Evolutionary conservation across 2,329 filamentous ascomycete genomes (phyloP), one percentile per base, ranked within the genome.

Genomic region (Aspergillus piperis): DNA sequence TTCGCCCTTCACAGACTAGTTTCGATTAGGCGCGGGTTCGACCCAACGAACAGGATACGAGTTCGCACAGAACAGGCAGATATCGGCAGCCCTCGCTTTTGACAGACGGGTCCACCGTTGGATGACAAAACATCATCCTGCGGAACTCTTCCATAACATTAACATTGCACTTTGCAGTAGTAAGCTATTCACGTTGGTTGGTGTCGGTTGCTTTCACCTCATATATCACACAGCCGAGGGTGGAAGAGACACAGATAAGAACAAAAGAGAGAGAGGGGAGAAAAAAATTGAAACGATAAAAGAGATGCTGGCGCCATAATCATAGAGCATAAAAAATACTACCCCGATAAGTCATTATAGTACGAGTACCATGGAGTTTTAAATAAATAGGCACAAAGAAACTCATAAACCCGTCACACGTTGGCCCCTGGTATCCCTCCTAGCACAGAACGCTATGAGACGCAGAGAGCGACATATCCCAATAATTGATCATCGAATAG

Each of bases 331-430:
- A 36, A 4, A 36, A 50, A 50, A 6, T 6, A 44, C 27, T 32
- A 55, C 53, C 53, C 25, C 27, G 39, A 47, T 17, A 48, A 41
- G 32, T 51, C 61, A 63, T 62, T 62, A 62, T 47, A 54, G 19
- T 32, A 55, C n/a, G 53, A 32, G n/a, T 49, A 42, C 25, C 41
- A 49, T 52, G 36, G 42, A 52, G 27, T 21, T 38, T 54, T 47
- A 41, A 39, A 27, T 27, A 27, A 58, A 59, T 41, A 54, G 47
- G 57, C 27, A 60, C 38, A 59, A 58, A 58, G 41, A 60, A 56
- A 58, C 59, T 63, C 61, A 61, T 63, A 52, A 56, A 41, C 55
- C 44, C 61, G 38, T 63, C 58, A 63, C 15, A 61, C 51, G 60
- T 58, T 25, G 48, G 32, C 48, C 47, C 52, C 52, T 21, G 51